These are phyloP conservation scores for Phylloporus sp. DNA, from an alignment of 768 basidiomycete species.

Conservation along the genomic window DNA sequence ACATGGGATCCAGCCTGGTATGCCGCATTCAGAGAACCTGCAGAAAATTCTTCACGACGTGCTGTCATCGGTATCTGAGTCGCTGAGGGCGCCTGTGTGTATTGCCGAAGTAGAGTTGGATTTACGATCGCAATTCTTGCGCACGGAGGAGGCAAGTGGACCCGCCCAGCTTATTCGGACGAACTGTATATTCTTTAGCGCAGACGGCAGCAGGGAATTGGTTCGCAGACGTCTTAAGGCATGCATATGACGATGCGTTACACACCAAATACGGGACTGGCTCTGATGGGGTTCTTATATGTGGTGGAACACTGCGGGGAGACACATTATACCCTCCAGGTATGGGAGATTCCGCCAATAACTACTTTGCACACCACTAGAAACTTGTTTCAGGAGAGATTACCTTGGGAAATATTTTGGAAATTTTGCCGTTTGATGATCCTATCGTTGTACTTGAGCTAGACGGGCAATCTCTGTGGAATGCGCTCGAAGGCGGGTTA, in stretches of 20 bases:
- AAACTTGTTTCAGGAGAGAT: conserved; percentile 48
- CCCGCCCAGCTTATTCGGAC: neutral
- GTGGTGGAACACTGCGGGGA: conserved; percentile 80
- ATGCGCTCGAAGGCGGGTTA: conserved; percentile 68
- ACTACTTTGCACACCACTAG: neutral
- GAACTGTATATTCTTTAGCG: neutral
- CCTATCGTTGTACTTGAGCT: conserved; percentile 78
- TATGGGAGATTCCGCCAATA: conserved; percentile 22
- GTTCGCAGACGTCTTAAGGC: conserved; percentile 80
- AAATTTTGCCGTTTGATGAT: conserved; percentile 88
- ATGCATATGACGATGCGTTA: conserved; percentile 75
- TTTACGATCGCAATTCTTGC: conserved; percentile 68
- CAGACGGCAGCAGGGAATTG: conserved; percentile 75
- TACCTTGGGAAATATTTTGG: conserved; percentile 82
- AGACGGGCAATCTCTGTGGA: conserved; percentile 77
- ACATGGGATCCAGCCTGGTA: conserved; percentile 57
- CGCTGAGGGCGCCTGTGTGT: conserved; percentile 75
- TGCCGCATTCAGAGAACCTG: conserved; percentile 53
- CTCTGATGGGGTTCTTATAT: conserved; percentile 78
- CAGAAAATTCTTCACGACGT: conserved; percentile 56
- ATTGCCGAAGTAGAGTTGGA: conserved; percentile 64
- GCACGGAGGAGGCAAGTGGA: conserved; percentile 59
- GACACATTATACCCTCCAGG: conserved; percentile 85
- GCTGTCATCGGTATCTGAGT: conserved; percentile 62
- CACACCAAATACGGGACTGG: conserved; percentile 56